Evolutionary conservation across 2,329 filamentous ascomycete genomes (phyloP), one percentile per base, ranked within the genome.

Genomic region (Bertia moriformis): DNA sequence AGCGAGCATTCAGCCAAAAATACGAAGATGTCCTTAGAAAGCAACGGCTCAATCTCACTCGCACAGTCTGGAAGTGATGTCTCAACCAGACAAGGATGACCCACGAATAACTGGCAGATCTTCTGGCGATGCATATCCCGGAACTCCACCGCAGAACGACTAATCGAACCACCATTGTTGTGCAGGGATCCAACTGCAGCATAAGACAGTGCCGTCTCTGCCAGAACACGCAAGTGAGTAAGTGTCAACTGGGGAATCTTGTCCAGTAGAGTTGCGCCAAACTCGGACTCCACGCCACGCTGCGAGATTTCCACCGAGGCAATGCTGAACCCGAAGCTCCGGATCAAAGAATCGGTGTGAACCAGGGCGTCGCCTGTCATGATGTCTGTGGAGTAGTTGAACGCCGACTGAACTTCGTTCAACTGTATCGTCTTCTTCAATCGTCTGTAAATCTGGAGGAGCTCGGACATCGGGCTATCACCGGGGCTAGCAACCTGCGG

Each of bases 291-390:
- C 3, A 86, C 67, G 4, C 91, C 91, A 48, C 91, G 81, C 55
- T 95, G 87, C 45, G 88, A 80, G 46, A 96, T 94, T 59, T 98
- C 91, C 3, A 84, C 78, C 0, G 87, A 78, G 5, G 87, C 80
- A 42, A 98, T 87, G 0, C 88, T 89, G 53, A 78, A 86, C 2
- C 85, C 89, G 13, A 95, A 75, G 2, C 76, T 66, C 42, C 69
- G 67, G 13, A 77, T 71, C 10, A 87, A 57, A 1, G 70, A 69
- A 48, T 83, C 77, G 41, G 69, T 71, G 17, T 56, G 60, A 40
- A 59, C 61, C 4, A 79, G 54, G 41, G 73, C 64, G 38, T 66
- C 61, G 52, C 37, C 52, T 52, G 29, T 57, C 49, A 30, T 44
- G 37, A 15, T 45, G 7, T 35, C 32, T 7, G 32, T 7, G 12